A percentile compares a stretch with the other conserved stretches of the same genome.
These are phyloP conservation scores for Hericium coralloides DNA, from an alignment of 768 basidiomycete genomes.

Conservation along the genomic window DNA sequence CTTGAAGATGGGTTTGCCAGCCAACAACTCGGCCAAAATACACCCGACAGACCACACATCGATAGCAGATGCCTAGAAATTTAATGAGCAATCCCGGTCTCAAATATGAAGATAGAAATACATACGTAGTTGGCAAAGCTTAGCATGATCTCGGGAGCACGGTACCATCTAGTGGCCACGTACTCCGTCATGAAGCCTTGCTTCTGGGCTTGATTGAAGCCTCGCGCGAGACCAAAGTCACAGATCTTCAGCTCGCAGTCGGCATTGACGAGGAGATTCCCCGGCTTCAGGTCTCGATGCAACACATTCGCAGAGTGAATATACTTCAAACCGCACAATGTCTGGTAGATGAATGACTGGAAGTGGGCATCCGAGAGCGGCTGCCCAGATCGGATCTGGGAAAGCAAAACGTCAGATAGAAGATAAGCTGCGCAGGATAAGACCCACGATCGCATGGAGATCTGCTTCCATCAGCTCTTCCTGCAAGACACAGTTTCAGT, in stretches of 20 bases:
- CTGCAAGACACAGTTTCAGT: conserved; percentile 29
- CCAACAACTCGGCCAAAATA: conserved; percentile 86
- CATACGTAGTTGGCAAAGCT: conserved; percentile 91
- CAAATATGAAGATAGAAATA: conserved; percentile 1
- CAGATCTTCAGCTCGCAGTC: conserved; percentile 99
- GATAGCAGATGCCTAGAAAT: conserved; percentile 71
- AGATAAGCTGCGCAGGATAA: background rate
- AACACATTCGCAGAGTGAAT: conserved; percentile 98
- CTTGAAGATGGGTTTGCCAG: conserved; percentile 94
- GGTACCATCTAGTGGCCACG: conserved; percentile 98
- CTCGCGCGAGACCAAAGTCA: conserved; percentile 94
- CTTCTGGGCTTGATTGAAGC: conserved; percentile 82
- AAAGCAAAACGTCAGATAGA: background rate
- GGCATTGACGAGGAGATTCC: conserved; percentile 93
- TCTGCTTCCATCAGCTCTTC: conserved; percentile 99
- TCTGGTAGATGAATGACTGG: conserved; percentile 97
- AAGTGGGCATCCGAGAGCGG: conserved; percentile 87
- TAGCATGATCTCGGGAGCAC: conserved; percentile 98
- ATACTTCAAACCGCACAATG: conserved; percentile 95
- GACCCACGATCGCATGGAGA: conserved; percentile 88
- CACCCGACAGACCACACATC: conserved; percentile 97
- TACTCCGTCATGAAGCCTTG: conserved; percentile 99
- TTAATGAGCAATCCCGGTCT: background rate
- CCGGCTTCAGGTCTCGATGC: conserved; percentile 92
- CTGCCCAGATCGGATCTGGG: conserved; percentile 76